Evolutionary conservation across 768 basidiomycete species (phyloP).

Genomic region (Lactifluus hygrophoroides): DNA sequence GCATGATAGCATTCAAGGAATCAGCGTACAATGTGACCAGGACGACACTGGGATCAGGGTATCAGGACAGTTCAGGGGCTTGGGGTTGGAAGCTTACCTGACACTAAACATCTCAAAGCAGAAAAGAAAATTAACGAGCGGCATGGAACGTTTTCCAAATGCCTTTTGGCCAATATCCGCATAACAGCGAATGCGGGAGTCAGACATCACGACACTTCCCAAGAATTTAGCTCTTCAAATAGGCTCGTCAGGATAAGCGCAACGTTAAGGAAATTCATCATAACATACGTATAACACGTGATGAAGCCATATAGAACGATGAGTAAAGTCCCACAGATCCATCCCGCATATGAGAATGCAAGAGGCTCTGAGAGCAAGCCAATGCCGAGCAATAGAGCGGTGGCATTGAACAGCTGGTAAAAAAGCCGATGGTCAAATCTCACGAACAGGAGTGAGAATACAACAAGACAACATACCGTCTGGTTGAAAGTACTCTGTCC

Average conservation of each 20-base stretch:
- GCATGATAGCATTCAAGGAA: constrained; percentile 67
- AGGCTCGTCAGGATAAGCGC: background rate
- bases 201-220: constrained; percentile 62
- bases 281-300: constrained; percentile 81
- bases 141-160: constrained; percentile 65
- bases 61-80: background rate
- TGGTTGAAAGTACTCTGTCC: constrained; percentile 23
- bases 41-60: constrained; percentile 50
- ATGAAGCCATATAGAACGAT: constrained; percentile 70
- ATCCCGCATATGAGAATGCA: constrained; percentile 88
- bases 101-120: constrained; percentile 84
- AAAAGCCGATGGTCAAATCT: background rate
- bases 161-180: constrained; percentile 86
- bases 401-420: constrained; percentile 78
- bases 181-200: constrained; percentile 69
- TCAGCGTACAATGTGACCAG: constrained; percentile 88
- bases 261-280: background rate
- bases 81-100: constrained; percentile 36
- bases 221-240: constrained; percentile 72
- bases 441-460: background rate
- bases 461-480: constrained; percentile 13
- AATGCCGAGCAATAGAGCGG: constrained; percentile 78
- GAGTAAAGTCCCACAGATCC: constrained; percentile 68
- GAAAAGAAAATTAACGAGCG: constrained; percentile 64
- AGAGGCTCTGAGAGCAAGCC: constrained; percentile 86